phyloP scores from a whole-genome alignment of 2,329 filamentous ascomycete species.

The Colletotrichum tropicale region DNA sequence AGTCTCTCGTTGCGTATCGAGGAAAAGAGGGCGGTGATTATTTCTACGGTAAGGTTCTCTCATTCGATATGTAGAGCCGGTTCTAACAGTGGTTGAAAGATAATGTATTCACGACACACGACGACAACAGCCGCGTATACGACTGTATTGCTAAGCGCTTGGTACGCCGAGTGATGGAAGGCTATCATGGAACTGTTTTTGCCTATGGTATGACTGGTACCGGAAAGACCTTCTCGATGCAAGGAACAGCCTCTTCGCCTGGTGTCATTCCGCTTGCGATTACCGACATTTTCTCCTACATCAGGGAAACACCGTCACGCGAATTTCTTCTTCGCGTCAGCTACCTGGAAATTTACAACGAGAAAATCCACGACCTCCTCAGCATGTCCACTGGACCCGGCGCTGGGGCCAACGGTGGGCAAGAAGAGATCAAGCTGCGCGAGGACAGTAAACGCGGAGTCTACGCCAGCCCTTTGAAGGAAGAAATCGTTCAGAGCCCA shows the following conservation, averaged over 20 bases:
- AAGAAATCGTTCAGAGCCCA: constrained; percentile 98
- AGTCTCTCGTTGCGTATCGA: constrained; percentile 79
- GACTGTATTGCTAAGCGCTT: constrained; percentile 92
- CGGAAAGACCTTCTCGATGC: constrained; percentile 99
- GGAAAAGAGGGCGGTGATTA: constrained; percentile 94
- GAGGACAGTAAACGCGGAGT: constrained; percentile 97
- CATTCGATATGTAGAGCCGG: too few relatives aligned
- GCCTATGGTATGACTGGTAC: constrained; percentile 99
- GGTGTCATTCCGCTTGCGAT: constrained; percentile 97
- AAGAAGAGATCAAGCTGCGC: constrained; percentile 95
- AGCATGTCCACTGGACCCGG: constrained; percentile 70
- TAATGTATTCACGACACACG: constrained; percentile 93
- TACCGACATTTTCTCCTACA: constrained; percentile 99
- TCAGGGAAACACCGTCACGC: constrained; percentile 91
- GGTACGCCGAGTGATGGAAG: constrained; percentile 97
- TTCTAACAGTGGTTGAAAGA: constrained; percentile 57
- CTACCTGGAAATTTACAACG: constrained; percentile 99
- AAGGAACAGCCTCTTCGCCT: constrained; percentile 92
- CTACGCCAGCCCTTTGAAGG: constrained; percentile 93
- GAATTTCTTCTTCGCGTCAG: constrained; percentile 96
- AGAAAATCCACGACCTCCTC: constrained; percentile 92
- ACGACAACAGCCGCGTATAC: constrained; percentile 94
- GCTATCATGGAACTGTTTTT: constrained; percentile 97
- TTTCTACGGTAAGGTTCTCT: constrained; percentile 72
- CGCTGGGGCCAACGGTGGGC: constrained; percentile 56